Percentiles rank a stretch among this genome's conserved stretches.
These are phyloP conservation scores for Tylopilus rubrobrunneus DNA, from an alignment of 768 basidiomycete species.

Conservation along the genomic window DNA sequence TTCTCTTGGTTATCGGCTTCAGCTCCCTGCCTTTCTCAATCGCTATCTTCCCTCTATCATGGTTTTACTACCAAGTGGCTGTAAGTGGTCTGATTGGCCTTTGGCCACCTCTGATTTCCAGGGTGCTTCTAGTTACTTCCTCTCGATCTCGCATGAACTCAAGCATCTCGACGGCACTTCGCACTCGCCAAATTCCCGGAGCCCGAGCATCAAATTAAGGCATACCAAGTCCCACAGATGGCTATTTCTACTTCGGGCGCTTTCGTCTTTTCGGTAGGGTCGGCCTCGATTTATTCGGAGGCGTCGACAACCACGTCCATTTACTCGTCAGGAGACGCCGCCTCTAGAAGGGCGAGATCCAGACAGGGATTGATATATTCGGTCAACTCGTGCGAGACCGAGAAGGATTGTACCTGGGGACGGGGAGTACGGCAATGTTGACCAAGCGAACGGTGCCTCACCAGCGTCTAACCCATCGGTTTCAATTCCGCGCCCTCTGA, in stretches of 20 bases:
- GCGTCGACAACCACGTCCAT: constrained; percentile 25
- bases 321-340: constrained; percentile 11
- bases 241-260: constrained; percentile 25
- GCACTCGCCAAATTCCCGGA: neutral
- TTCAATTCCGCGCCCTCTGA: constrained; percentile 1
- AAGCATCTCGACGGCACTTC: neutral
- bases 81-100: no score
- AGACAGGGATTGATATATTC: constrained; percentile 14
- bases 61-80: no score
- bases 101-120: no score
- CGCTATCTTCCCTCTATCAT: no score
- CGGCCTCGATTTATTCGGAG: constrained; percentile 26
- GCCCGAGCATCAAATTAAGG: neutral
- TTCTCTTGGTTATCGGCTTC: no score
- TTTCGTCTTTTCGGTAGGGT: constrained; percentile 26
- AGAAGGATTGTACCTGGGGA: constrained; percentile 13
- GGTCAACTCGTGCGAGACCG: constrained; percentile 11
- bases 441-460: constrained; percentile 7
- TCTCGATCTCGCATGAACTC: no score
- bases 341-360: constrained; percentile 3
- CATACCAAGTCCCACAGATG: constrained; percentile 23
- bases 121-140: no score
- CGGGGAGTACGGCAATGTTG: constrained; percentile 6
- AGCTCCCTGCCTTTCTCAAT: no score
- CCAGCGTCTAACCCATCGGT: neutral